phyloP scores from a whole-genome alignment of 345 rosid species.

The Capsella bursapastoris region DNA sequence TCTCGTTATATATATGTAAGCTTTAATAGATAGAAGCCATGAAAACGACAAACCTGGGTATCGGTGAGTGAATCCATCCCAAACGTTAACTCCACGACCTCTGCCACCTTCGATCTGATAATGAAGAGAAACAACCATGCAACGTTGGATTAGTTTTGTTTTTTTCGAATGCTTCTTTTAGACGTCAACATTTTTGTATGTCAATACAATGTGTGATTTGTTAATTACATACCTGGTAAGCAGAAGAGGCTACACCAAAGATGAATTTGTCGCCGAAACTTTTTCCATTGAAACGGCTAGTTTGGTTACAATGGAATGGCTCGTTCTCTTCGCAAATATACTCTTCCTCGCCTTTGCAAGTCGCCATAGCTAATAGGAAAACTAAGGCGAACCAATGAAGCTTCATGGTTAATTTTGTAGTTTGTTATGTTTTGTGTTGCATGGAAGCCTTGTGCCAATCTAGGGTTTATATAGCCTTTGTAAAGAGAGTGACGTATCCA shows the following conservation, averaged over 20 bases:
- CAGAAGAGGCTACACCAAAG: constrained; percentile 43
- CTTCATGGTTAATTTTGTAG: constrained; percentile 25
- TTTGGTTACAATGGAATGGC: constrained; percentile 27
- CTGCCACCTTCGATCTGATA: constrained; percentile 53
- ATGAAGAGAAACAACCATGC: constrained; percentile 10
- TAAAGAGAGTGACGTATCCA: constrained; percentile 12
- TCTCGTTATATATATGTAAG: not conserved
- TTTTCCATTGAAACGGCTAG: constrained; percentile 12
- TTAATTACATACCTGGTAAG: constrained; percentile 40
- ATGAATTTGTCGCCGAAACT: constrained; percentile 16
- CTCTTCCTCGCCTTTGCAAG: constrained; percentile 17
- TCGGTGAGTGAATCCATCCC: constrained; percentile 56
- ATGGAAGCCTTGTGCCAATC: constrained; percentile 6
- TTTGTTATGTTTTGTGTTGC: constrained; percentile 25
- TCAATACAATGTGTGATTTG: no score
- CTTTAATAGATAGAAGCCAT: not conserved
- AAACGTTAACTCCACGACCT: constrained; percentile 47
- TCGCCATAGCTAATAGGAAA: constrained; percentile 24
- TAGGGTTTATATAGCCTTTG: constrained; percentile 42
- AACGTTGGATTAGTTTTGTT: not conserved
- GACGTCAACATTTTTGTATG: no score
- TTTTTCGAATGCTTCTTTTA: not conserved
- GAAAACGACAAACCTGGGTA: constrained; percentile 45
- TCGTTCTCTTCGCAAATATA: constrained; percentile 14
- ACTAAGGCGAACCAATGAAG: constrained; percentile 9